Percentiles rank a stretch among this genome's conserved stretches.
Evolutionary conservation across 208 protist genomes (phyloP).

Genomic region (Leishmania aethiopica): DNA sequence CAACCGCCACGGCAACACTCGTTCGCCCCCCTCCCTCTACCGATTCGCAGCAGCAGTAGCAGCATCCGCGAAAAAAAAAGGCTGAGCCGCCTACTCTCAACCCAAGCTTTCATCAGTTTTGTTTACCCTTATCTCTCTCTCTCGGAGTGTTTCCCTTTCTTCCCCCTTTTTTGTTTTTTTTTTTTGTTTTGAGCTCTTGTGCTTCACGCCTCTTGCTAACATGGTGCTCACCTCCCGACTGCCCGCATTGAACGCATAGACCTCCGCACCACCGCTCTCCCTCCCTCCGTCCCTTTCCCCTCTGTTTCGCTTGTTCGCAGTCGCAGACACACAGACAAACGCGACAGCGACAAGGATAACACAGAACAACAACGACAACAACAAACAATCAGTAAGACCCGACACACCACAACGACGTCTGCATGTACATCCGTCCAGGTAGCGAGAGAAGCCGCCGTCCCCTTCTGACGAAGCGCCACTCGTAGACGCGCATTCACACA

Average conservation of each 20-base stretch:
- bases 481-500: background rate
- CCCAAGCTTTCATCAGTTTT: conserved; percentile 20
- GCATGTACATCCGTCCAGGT: conserved; percentile 5
- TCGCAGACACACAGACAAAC: background rate
- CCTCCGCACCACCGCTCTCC: background rate
- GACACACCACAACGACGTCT: background rate
- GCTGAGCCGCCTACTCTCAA: background rate
- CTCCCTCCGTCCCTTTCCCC: background rate
- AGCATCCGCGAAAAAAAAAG: background rate
- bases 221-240: conserved; percentile 12
- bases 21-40: background rate
- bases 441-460: conserved; percentile 4
- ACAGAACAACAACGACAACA: background rate
- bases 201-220: background rate
- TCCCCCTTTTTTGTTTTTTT: conserved; percentile 1
- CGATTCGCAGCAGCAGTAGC: background rate
- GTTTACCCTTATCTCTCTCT: conserved; percentile 14
- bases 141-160: background rate
- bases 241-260: conserved; percentile 3
- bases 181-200: conserved; percentile 8
- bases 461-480: background rate
- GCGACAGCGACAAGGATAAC: background rate
- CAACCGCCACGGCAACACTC: background rate
- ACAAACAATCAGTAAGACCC: background rate
- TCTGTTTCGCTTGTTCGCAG: background rate